These are phyloP conservation scores for Leishmania lainsoni DNA, from an alignment of 208 protist genomes.

Conservation along the genomic window DNA sequence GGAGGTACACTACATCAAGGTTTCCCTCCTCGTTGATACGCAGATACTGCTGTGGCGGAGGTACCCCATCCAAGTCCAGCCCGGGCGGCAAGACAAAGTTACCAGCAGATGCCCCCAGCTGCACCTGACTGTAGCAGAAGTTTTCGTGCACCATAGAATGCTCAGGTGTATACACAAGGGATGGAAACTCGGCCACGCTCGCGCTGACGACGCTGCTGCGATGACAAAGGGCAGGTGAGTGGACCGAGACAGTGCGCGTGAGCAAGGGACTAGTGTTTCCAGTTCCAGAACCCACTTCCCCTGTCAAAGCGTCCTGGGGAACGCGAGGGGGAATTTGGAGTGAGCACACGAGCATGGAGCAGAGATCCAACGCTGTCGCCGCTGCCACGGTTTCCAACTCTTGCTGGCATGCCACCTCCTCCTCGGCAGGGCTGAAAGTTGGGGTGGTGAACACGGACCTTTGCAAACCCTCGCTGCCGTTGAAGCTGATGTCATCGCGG, in stretches of 20 bases:
- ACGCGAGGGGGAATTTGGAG: constrained; percentile 24
- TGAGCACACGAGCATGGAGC: constrained; percentile 53
- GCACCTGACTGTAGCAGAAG: constrained; percentile 70
- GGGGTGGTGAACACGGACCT: constrained; percentile 28
- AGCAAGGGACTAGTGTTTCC: constrained; percentile 34
- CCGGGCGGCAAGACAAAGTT: constrained; percentile 76
- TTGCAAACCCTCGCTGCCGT: constrained; percentile 30
- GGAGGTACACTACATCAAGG: constrained; percentile 70
- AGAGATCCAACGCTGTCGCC: constrained; percentile 70
- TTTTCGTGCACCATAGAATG: constrained; percentile 75
- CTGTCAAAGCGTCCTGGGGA: constrained; percentile 4
- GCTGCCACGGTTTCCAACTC: constrained; percentile 79
- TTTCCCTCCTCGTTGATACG: constrained; percentile 84
- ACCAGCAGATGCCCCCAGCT: constrained; percentile 66
- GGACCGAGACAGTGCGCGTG: constrained; percentile 39
- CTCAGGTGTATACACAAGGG: constrained; percentile 51
- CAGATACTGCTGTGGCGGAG: constrained; percentile 70
- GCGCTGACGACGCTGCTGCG: constrained; percentile 26
- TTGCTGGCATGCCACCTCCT: constrained; percentile 71
- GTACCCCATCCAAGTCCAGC: constrained; percentile 29
- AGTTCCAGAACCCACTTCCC: constrained; percentile 21
- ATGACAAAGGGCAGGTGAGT: constrained; percentile 38
- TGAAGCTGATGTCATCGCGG: constrained; percentile 36
- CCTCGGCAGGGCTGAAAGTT: constrained; percentile 35
- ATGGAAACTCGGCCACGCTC: constrained; percentile 42